These are phyloP conservation scores for Suhomyces sp. DNA, from an alignment of 805 yeast species.

Conservation along the genomic window DNA sequence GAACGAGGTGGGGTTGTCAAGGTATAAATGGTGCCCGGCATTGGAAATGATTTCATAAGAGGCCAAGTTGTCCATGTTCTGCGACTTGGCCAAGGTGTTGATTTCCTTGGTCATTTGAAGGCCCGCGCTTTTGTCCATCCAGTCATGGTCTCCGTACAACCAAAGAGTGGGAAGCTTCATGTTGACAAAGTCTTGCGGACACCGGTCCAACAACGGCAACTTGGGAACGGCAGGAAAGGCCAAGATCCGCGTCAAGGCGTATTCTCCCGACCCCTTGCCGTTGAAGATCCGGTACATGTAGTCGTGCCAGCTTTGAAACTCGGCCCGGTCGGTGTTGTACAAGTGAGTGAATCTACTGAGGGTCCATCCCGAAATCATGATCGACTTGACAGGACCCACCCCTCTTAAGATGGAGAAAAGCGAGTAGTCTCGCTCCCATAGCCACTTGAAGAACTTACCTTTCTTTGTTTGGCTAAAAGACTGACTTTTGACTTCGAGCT, in stretches of 20 bases:
- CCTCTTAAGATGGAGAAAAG: constrained; percentile 52
- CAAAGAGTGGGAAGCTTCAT: constrained; percentile 48
- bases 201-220: constrained; percentile 54
- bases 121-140: constrained; percentile 70
- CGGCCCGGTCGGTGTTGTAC: constrained; percentile 27
- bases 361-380: constrained; percentile 53
- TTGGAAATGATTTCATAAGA: constrained; percentile 31
- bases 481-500: constrained; percentile 7
- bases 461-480: constrained; percentile 11
- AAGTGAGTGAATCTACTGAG: constrained; percentile 43
- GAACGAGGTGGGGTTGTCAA: constrained; percentile 41
- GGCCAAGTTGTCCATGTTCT: constrained; percentile 28
- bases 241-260: constrained; percentile 55
- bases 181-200: constrained; percentile 40
- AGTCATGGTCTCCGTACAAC: constrained; percentile 66
- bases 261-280: constrained; percentile 62
- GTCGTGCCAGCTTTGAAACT: constrained; percentile 45
- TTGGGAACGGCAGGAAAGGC: constrained; percentile 59
- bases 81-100: constrained; percentile 21
- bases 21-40: constrained; percentile 56
- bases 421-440: constrained; percentile 56
- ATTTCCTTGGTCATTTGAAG: constrained; percentile 23
- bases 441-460: constrained; percentile 26
- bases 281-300: constrained; percentile 54
- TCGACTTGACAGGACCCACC: constrained; percentile 54